These are phyloP conservation scores for Penicillium arizonense DNA, from an alignment of 495 filamentous ascomycete species.

Conservation along the genomic window DNA sequence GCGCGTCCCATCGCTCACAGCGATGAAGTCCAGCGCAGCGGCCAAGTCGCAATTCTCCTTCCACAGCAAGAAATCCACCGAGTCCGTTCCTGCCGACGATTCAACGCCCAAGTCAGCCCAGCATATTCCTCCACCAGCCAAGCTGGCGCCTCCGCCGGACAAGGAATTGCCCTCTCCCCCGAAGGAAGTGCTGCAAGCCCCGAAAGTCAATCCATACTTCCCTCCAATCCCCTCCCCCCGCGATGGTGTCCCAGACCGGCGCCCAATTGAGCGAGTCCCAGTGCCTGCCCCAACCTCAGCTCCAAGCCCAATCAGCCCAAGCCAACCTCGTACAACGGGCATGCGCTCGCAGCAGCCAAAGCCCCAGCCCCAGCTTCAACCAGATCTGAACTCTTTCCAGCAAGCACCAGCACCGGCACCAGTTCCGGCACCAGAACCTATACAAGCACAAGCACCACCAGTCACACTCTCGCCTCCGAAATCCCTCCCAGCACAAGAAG, in stretches of 20 bases:
- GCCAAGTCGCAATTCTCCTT: constrained; percentile 24
- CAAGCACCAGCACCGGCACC: neutral
- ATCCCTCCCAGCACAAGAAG: constrained; percentile 8
- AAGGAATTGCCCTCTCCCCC: constrained; percentile 37
- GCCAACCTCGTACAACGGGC: constrained; percentile 3
- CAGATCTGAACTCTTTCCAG: neutral
- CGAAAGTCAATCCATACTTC: constrained; percentile 10
- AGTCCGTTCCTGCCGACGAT: constrained; percentile 8
- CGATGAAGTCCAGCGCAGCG: constrained; percentile 26
- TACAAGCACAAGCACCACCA: neutral
- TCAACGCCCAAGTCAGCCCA: neutral
- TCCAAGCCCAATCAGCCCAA: neutral
- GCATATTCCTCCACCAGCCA: constrained; percentile 14
- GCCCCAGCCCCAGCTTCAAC: neutral
- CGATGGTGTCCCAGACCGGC: neutral
- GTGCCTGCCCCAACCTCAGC: constrained; percentile 1
- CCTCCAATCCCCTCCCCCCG: neutral
- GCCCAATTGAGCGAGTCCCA: constrained; percentile 7
- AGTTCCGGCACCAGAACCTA: neutral
- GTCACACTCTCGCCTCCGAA: neutral
- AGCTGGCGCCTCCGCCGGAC: constrained; percentile 20
- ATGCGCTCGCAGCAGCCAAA: neutral
- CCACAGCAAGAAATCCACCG: constrained; percentile 20
- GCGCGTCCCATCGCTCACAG: constrained; percentile 37
- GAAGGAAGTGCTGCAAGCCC: constrained; percentile 12